These are phyloP conservation scores for Paraphaeosphaeria sporulosa DNA, from an alignment of 2,329 filamentous ascomycete genomes.

Conservation along the genomic window DNA sequence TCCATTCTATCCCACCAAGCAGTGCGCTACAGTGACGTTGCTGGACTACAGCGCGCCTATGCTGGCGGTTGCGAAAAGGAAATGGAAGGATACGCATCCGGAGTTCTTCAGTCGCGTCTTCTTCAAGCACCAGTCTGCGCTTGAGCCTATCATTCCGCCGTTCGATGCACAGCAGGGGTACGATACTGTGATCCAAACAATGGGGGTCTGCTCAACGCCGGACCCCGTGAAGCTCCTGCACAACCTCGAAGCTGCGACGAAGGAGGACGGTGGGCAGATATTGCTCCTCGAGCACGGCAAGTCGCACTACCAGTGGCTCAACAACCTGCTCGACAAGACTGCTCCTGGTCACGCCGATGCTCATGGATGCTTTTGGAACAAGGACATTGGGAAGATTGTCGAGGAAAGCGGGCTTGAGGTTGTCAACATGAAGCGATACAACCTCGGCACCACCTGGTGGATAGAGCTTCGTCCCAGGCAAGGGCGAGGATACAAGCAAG, in stretches of 20 bases:
- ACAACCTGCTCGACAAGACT: conserved; percentile 54
- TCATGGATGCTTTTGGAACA: conserved; percentile 62
- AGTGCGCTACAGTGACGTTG: conserved; percentile 54
- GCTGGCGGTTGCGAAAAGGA: conserved; percentile 57
- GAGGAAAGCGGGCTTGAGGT: conserved; percentile 58
- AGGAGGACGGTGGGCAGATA: conserved; percentile 54
- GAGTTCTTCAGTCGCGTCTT: conserved; percentile 47
- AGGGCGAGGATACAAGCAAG: conserved; percentile 32
- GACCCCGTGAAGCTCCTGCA: conserved; percentile 54
- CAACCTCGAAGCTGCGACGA: conserved; percentile 54
- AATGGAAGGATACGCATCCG: conserved; percentile 55
- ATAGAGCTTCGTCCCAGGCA: conserved; percentile 55
- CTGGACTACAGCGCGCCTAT: conserved; percentile 58
- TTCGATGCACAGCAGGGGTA: conserved; percentile 52
- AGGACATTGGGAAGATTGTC: conserved; percentile 59
- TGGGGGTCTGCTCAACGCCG: conserved; percentile 60
- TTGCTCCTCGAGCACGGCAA: conserved; percentile 60
- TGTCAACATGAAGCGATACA: conserved; percentile 54
- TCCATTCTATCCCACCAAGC: conserved; percentile 52
- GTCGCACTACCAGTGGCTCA: conserved; percentile 57
- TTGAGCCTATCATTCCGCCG: conserved; percentile 53
- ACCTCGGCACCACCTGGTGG: conserved; percentile 60
- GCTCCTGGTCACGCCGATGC: conserved; percentile 57
- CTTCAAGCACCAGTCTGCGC: conserved; percentile 55
- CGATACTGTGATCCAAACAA: conserved; percentile 60